Evolutionary conservation across 2,329 filamentous ascomycete species (phyloP).

Genomic region (Arachnomyces sp.): DNA sequence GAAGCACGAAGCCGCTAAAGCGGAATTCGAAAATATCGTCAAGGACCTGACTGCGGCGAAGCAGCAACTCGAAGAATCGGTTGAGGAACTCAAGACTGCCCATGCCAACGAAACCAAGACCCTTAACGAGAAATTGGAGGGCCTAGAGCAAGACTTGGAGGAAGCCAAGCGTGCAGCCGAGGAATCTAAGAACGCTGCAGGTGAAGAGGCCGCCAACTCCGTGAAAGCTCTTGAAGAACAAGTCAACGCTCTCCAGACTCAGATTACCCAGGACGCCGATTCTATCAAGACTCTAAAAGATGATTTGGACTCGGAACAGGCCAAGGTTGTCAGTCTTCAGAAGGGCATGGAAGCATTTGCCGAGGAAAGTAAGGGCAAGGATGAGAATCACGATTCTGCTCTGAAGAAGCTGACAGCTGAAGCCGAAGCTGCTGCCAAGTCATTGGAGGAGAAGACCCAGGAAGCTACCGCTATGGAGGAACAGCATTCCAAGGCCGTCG

Average conservation of each 20-base stretch:
- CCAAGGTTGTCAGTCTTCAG: slow-evolving; percentile 29
- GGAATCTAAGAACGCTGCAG: slow-evolving; percentile 11
- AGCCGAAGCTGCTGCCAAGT: slow-evolving; percentile 24
- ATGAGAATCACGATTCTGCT: slow-evolving; percentile 26
- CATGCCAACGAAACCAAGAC: slow-evolving; percentile 10
- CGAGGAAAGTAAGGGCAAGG: slow-evolving; percentile 29
- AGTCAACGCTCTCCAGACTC: slow-evolving; percentile 11
- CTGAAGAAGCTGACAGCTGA: slow-evolving; percentile 28
- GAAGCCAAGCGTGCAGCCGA: slow-evolving; percentile 10
- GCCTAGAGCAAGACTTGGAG: slow-evolving; percentile 13
- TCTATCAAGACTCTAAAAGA: slow-evolving; percentile 9
- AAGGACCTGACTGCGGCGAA: slow-evolving; percentile 10
- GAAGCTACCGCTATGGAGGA: slow-evolving; percentile 23
- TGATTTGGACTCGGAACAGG: slow-evolving; percentile 13
- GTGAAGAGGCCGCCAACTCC: slow-evolving; percentile 9
- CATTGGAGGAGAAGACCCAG: slow-evolving; percentile 27
- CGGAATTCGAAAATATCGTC: slow-evolving; percentile 8
- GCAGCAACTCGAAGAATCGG: slow-evolving; percentile 6
- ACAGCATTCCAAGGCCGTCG: slow-evolving; percentile 25
- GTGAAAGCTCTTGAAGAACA: slow-evolving; percentile 13
- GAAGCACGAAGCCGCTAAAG: slow-evolving; percentile 5
- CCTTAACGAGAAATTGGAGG: slow-evolving; percentile 16
- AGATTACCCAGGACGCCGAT: slow-evolving; percentile 10
- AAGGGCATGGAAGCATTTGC: slow-evolving; percentile 30
- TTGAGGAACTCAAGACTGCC: slow-evolving; percentile 3